Percentiles rank a stretch among this genome's conserved stretches.
These are phyloP conservation scores for Globisporangium okanoganense DNA, from an alignment of 352 stramenopile genomes.

Conservation along the genomic window DNA sequence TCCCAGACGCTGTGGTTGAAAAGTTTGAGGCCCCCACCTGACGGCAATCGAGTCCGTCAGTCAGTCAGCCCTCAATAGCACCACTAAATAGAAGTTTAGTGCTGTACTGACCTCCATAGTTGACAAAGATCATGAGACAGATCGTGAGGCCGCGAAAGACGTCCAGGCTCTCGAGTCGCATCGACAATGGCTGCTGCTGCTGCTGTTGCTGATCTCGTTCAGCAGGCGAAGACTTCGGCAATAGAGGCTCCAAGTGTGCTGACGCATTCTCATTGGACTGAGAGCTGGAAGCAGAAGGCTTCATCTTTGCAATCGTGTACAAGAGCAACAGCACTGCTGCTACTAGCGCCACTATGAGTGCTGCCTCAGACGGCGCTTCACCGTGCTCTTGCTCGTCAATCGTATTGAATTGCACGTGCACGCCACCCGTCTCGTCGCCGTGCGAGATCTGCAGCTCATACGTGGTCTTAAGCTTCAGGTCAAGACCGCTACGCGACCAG, in stretches of 20 bases:
- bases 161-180: conserved; percentile 47
- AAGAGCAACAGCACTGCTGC: not conserved
- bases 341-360: not conserved
- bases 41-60: not conserved
- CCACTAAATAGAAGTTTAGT: not conserved
- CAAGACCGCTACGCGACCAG: not conserved
- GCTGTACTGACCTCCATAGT: conserved; percentile 60
- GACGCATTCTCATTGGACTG: not conserved
- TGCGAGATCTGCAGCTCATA: not conserved
- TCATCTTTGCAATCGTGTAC: not conserved
- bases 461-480: not conserved
- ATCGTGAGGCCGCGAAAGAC: conserved; percentile 74
- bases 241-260: conserved; percentile 2
- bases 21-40: conserved; percentile 48
- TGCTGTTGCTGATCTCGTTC: not conserved
- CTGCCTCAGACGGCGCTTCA: not conserved
- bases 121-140: conserved; percentile 85
- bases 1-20: conserved; percentile 80
- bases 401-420: not conserved
- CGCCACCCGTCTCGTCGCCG: not conserved
- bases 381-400: not conserved
- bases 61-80: not conserved
- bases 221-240: not conserved
- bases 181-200: too few relatives aligned
- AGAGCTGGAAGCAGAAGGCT: not conserved